Conservation (phyloP, 495 filamentous ascomycete species). For the Penicillium desertorum region DNA sequence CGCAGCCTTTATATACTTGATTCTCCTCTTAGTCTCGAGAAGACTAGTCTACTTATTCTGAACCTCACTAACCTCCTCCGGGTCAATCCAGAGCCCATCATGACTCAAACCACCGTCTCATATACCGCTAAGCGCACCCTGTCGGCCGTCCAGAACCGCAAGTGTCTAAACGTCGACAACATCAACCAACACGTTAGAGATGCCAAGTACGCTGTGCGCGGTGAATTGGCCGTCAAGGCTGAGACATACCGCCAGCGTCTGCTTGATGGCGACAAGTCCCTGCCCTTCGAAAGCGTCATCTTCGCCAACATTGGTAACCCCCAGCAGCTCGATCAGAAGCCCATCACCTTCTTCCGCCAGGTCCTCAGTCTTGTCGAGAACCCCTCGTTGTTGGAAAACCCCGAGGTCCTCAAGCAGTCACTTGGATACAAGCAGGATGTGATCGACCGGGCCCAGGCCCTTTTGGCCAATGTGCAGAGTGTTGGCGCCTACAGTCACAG, state of each 20-base stretch:
- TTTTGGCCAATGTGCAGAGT: slow-evolving; percentile 79
- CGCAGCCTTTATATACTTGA: background rate
- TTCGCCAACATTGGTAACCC: slow-evolving; percentile 99
- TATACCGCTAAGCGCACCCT: slow-evolving; percentile 48
- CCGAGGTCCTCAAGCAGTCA: slow-evolving; percentile 60
- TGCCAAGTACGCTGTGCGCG: slow-evolving; percentile 95
- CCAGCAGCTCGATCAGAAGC: slow-evolving; percentile 97
- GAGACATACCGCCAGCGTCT: slow-evolving; percentile 82
- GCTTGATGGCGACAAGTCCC: slow-evolving; percentile 54
- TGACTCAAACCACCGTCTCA: slow-evolving; percentile 37
- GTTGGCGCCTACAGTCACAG: slow-evolving; percentile 96
- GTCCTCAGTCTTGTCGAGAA: slow-evolving; percentile 93
- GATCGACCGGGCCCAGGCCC: slow-evolving; percentile 72
- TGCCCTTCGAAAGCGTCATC: slow-evolving; percentile 89
- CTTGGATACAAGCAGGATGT: slow-evolving; percentile 88
- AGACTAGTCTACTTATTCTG: background rate
- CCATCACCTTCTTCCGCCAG: slow-evolving; percentile 98
- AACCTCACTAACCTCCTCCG: slow-evolving; percentile 24
- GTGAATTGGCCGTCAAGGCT: slow-evolving; percentile 86
- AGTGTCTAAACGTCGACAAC: slow-evolving; percentile 74
- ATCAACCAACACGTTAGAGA: slow-evolving; percentile 84
- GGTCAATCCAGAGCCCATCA: slow-evolving; percentile 27
- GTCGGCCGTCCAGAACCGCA: slow-evolving; percentile 52
- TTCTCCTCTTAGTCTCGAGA: background rate
- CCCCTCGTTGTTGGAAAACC: slow-evolving; percentile 74